Conservation (phyloP, 2,329 filamentous ascomycete genomes). For the Alternaria viburni region DNA sequence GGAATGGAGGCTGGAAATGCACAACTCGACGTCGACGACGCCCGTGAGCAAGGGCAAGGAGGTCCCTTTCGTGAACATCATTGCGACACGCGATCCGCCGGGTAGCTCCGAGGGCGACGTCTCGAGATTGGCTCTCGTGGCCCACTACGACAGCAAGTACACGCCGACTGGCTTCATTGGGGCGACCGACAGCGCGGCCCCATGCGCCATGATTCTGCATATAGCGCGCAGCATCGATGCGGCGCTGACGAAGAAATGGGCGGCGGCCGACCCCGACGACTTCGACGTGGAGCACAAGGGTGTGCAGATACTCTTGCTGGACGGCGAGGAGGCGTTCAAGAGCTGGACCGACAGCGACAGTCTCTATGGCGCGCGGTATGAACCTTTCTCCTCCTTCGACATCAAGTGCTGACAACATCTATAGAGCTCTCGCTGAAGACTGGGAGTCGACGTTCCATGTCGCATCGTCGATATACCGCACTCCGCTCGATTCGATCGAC, state of each 20-base stretch:
- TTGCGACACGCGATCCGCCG: conserved; percentile 89
- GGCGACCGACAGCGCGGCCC: conserved; percentile 90
- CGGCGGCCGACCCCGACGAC: conserved; percentile 57
- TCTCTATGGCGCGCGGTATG: conserved; percentile 86
- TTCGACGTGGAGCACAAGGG: conserved; percentile 73
- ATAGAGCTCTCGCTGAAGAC: conserved; percentile 64
- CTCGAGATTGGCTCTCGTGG: conserved; percentile 81
- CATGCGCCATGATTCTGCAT: conserved; percentile 93
- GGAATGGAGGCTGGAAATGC: conserved; percentile 78
- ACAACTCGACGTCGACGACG: conserved; percentile 87
- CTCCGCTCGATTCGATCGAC: conserved; percentile 78
- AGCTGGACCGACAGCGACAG: conserved; percentile 83
- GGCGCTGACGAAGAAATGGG: conserved; percentile 86
- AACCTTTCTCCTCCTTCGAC: too few species aligned
- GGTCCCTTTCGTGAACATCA: conserved; percentile 85
- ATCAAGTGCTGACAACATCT: too few species aligned
- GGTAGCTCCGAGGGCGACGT: conserved; percentile 77
- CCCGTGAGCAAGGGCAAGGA: conserved; percentile 74
- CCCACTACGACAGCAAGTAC: conserved; percentile 91
- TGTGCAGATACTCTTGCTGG: conserved; percentile 86
- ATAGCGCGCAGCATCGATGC: conserved; percentile 80
- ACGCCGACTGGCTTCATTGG: conserved; percentile 87
- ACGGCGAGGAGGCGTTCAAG: conserved; percentile 92
- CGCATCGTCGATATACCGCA: conserved; percentile 75
- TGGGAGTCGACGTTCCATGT: conserved; percentile 79